phyloP scores from a whole-genome alignment of 2,329 filamentous ascomycete genomes.

The Diaporthe sp. region DNA sequence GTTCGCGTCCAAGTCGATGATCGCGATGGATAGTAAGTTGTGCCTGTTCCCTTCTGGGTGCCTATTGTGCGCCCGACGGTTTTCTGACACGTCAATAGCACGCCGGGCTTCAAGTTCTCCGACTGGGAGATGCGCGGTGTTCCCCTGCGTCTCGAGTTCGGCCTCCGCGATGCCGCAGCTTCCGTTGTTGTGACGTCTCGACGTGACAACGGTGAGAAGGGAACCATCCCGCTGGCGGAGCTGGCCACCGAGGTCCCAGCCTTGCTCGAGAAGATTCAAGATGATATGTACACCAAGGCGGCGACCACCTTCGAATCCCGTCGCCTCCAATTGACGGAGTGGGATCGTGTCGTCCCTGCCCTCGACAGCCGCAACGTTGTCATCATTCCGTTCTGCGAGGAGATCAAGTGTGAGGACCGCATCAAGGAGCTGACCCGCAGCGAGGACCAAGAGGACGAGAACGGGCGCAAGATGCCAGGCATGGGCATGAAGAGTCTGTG shows the following conservation, averaged over 20 bases:
- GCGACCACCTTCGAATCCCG: slow-evolving; percentile 84
- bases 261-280: slow-evolving; percentile 91
- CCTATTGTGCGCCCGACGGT: background rate
- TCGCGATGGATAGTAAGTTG: slow-evolving; percentile 80
- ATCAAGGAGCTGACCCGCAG: slow-evolving; percentile 90
- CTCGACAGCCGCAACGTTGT: slow-evolving; percentile 94
- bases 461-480: slow-evolving; percentile 43
- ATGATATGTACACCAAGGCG: slow-evolving; percentile 83
- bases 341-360: slow-evolving; percentile 91
- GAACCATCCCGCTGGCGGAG: slow-evolving; percentile 81
- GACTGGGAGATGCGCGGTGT: slow-evolving; percentile 98
- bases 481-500: slow-evolving; percentile 80
- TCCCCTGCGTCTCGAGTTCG: slow-evolving; percentile 93
- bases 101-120: slow-evolving; percentile 98
- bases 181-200: slow-evolving; percentile 57
- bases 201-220: slow-evolving; percentile 89
- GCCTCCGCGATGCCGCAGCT: slow-evolving; percentile 87
- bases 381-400: slow-evolving; percentile 90
- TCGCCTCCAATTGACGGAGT: slow-evolving; percentile 84
- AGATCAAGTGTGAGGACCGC: slow-evolving; percentile 86
- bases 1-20: slow-evolving; percentile 86
- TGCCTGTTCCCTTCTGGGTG: background rate
- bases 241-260: slow-evolving; percentile 80
- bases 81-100: slow-evolving; percentile 50
- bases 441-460: slow-evolving; percentile 62